A percentile compares a stretch with the other conserved stretches of the same genome.
phyloP scores from a whole-genome alignment of 2,329 filamentous ascomycete genomes.

The Monilinia aucupariae region DNA sequence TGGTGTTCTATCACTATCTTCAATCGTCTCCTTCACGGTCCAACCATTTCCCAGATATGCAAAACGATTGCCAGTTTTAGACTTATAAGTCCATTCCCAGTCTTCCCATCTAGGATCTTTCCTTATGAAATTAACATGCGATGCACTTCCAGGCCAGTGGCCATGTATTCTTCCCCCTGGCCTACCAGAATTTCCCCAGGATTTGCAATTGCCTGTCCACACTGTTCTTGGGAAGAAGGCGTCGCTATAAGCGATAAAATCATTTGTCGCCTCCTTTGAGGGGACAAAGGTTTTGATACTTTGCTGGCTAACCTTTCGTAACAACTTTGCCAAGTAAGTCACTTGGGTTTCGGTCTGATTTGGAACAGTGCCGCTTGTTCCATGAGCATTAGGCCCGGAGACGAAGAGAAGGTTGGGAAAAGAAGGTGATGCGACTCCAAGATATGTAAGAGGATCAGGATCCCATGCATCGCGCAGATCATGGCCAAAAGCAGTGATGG shows the following conservation, averaged over 20 bases:
- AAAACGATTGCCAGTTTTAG: conserved; percentile 40
- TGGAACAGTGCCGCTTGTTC: conserved; percentile 56
- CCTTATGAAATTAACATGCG: conserved; percentile 54
- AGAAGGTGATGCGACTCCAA: conserved; percentile 56
- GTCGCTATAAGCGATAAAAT: conserved; percentile 56
- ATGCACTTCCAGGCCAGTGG: conserved; percentile 63
- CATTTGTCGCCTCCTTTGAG: conserved; percentile 53
- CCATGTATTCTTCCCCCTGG: conserved; percentile 61
- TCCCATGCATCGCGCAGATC: conserved; percentile 54
- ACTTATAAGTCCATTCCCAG: conserved; percentile 48
- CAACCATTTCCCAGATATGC: conserved; percentile 64
- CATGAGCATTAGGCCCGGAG: conserved; percentile 54
- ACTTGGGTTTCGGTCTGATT: conserved; percentile 62
- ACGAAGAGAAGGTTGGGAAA: conserved; percentile 66
- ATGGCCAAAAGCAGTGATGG: conserved; percentile 50
- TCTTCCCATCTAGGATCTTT: conserved; percentile 55
- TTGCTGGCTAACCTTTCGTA: conserved; percentile 61
- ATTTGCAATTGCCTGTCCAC: conserved; percentile 57
- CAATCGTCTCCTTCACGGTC: conserved; percentile 51
- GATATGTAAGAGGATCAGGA: conserved; percentile 58
- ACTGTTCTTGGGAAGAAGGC: conserved; percentile 52
- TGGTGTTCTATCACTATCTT: conserved; percentile 53
- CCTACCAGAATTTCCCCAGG: conserved; percentile 65
- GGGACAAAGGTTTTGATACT: conserved; percentile 59
- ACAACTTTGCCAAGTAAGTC: conserved; percentile 58